Evolutionary conservation across 2,329 filamentous ascomycete species (phyloP), one percentile per base, ranked within the genome.

Genomic region (Colletotrichum plurivorum): DNA sequence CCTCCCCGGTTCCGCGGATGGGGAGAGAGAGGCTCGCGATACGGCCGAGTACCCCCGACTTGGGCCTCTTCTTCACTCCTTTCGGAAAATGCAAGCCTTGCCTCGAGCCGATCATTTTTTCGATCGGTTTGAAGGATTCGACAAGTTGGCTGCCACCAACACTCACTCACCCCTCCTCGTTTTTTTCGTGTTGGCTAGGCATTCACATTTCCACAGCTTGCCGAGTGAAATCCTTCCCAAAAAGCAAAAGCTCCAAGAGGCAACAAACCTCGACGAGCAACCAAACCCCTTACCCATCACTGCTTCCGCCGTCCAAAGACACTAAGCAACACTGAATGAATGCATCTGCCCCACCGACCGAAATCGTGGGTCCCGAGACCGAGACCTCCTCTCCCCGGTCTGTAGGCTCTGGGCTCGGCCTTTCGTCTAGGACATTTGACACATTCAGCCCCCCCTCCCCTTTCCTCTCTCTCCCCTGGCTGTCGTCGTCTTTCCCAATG

Each of bases 311-410:
- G 41, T 8, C 7, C 15, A 59, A 52, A 49, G 51, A 60, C 31
- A 36, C 31, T 36, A 36, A 25, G 57, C 36, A 60, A 52, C 6
- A 31, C n/a, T 18, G 22, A 46, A 22, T 16, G 20, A 22, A 22
- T 22, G 20, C 20, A 43, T 13, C 20, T 36, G 31, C 31, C 31
- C 57, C 57, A 60, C 20, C 46, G 36, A 60, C 46, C 57, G 31
- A 51, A 41, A 27, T 49, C 57, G 46, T 60, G 46, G 57, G 46
- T 10, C 31, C 31, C 31, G 8, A 36, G 27, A 9, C 27, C 27
- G 6, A 31, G 31, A 36, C 31, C n/a, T 15, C 43, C 36, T 31
- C 10, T 22, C 43, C n/a, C n/a, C 16, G 6, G 22, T 25, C 22
- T 25, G 22, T 25, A 8, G n/a, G 9, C 25, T 15, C 31, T 60